Conservation (phyloP, 2,329 filamentous ascomycete genomes). For the Ceratocystis huliohia region DNA sequence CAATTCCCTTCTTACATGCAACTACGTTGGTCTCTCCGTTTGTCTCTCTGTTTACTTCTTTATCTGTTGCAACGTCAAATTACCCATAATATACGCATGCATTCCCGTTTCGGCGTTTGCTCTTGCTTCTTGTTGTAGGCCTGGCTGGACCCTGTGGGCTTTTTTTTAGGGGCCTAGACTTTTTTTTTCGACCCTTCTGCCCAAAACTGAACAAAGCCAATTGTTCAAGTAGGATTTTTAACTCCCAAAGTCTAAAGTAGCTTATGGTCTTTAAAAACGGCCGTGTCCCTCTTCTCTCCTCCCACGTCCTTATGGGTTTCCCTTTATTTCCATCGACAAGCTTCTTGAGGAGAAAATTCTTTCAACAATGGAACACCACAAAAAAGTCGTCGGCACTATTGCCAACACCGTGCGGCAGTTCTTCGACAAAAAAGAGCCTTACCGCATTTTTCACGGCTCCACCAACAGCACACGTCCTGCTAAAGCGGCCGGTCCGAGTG, state of each 20-base stretch:
- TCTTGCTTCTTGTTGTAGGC: neutral
- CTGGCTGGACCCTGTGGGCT: neutral
- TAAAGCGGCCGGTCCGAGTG: constrained; percentile 30
- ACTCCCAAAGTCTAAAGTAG: neutral
- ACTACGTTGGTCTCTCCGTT: neutral
- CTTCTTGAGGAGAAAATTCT: constrained; percentile 22
- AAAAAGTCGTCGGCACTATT: constrained; percentile 36
- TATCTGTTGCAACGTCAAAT: neutral
- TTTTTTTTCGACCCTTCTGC: neutral
- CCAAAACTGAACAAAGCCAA: neutral
- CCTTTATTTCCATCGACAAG: neutral
- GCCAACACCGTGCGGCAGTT: constrained; percentile 36
- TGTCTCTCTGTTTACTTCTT: neutral
- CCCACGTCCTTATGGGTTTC: neutral
- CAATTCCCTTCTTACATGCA: neutral
- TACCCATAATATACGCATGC: no score
- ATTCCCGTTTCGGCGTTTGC: no score
- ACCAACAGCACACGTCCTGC: constrained; percentile 58
- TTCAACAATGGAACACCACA: constrained; percentile 36
- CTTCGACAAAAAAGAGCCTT: constrained; percentile 42
- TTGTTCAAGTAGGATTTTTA: neutral
- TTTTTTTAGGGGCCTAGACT: neutral
- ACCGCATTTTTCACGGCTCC: constrained; percentile 64
- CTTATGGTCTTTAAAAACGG: neutral
- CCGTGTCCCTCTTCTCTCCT: neutral